Evolutionary conservation across 345 rosid genomes (phyloP).

Genomic region (Citrus unshiu): DNA sequence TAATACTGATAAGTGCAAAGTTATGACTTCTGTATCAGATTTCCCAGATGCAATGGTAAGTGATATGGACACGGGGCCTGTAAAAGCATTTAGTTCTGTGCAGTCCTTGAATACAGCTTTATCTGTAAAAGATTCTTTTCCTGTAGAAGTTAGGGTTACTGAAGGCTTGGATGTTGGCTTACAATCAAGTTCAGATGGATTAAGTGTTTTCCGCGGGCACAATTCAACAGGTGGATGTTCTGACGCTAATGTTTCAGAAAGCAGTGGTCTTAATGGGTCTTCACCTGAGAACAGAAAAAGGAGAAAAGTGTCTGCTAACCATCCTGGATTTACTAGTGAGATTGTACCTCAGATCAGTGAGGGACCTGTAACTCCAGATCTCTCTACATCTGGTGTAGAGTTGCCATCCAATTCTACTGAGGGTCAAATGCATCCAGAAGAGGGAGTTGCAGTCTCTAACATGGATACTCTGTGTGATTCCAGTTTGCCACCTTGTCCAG

Average conservation of each 20-base stretch:
- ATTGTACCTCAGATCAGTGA: slow-evolving; percentile 21
- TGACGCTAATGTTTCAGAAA: slow-evolving; percentile 25
- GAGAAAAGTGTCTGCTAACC: slow-evolving; percentile 27
- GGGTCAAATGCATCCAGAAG: slow-evolving; percentile 19
- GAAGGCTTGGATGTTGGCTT: slow-evolving; percentile 18
- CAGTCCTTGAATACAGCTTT: slow-evolving; percentile 33
- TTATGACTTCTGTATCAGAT: slow-evolving; percentile 28
- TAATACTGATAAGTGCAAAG: slow-evolving; percentile 9
- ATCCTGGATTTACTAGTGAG: slow-evolving; percentile 27
- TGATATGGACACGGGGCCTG: slow-evolving; percentile 25
- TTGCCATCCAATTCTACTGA: slow-evolving; percentile 17
- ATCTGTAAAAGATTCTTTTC: slow-evolving; percentile 28
- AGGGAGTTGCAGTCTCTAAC: slow-evolving; percentile 20
- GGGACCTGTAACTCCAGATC: slow-evolving; percentile 23
- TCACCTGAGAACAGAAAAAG: slow-evolving; percentile 30
- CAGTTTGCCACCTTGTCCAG: slow-evolving; percentile 23
- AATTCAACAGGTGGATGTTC: slow-evolving; percentile 23
- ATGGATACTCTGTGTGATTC: slow-evolving; percentile 15
- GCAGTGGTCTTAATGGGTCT: slow-evolving; percentile 16
- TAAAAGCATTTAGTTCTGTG: slow-evolving; percentile 23
- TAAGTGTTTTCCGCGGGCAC: slow-evolving; percentile 13
- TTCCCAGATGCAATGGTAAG: slow-evolving; percentile 27
- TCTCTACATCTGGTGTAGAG: slow-evolving; percentile 21
- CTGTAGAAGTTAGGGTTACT: slow-evolving; percentile 22
- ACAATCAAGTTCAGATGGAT: slow-evolving; percentile 14